phyloP scores from a whole-genome alignment of 1,284 basidiomycete genomes.

The Tremellales sp. region DNA sequence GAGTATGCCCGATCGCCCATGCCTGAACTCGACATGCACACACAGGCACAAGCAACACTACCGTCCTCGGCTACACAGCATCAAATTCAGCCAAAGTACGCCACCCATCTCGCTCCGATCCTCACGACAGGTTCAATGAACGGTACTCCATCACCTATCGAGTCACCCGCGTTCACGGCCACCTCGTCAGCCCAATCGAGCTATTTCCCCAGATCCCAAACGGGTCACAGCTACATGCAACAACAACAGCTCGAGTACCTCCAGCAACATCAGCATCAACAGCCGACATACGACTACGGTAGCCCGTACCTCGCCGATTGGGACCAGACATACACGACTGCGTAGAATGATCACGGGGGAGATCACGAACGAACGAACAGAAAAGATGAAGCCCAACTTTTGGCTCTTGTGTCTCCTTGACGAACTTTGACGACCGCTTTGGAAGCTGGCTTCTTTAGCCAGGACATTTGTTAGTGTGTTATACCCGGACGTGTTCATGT shows the following conservation, averaged over 20 bases:
- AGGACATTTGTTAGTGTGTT: too few relatives aligned
- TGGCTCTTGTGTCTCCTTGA: too few relatives aligned
- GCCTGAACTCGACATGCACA: constrained; percentile 8
- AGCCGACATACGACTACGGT: constrained; percentile 24
- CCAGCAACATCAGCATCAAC: constrained; percentile 15
- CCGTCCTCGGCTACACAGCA: constrained; percentile 1
- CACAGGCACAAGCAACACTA: constrained; percentile 7
- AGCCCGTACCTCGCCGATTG: constrained; percentile 27
- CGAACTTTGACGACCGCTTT: too few relatives aligned
- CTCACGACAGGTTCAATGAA: too few relatives aligned
- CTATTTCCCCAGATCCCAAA: neutral
- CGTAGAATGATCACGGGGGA: too few relatives aligned
- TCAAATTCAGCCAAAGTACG: constrained; percentile 11
- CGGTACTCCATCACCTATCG: constrained; percentile 11
- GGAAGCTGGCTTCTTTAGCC: too few relatives aligned
- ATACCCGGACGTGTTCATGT: too few relatives aligned
- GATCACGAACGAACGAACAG: too few relatives aligned
- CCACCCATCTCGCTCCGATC: constrained; percentile 25
- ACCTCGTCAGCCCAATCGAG: constrained; percentile 9
- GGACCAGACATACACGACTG: neutral
- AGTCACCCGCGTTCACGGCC: constrained; percentile 20
- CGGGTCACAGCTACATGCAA: constrained; percentile 25
- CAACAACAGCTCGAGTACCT: constrained; percentile 36
- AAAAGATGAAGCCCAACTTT: too few relatives aligned
- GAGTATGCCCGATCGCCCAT: constrained; percentile 29